Evolutionary conservation across 139 green algal species (phyloP), one percentile per base, ranked within the genome.

Genomic region (Chlorella sp.): DNA sequence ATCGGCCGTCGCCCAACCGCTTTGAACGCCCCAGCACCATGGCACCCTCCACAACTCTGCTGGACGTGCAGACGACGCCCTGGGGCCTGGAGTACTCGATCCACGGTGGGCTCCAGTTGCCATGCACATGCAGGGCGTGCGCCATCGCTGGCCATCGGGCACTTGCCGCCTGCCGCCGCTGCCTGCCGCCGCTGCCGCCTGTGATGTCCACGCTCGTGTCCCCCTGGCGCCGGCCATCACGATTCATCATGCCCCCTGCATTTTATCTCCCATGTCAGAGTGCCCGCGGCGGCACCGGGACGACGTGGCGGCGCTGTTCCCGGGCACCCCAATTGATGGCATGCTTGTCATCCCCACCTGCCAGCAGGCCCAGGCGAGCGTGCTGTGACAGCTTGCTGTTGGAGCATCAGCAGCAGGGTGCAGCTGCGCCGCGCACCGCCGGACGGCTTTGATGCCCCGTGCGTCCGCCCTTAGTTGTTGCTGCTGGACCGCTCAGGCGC

Each of bases 281-380:
- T 90, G 86, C 30, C 92, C 91, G 25, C 85, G 87, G 44, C 70
- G 73, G 41, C 89, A 94, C 70, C 63, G 62, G 34, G 65, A 91
- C 15, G 86, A 94, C n/a, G 82, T 95, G 38, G 81, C 71, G 4
- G 82, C 90, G n/a, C 75, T 94, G 38, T 95, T 95, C 62, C 88
- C 90, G 0, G 75, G 78, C 30, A 60, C 88, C 0, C 63, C 89
- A 1, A 18, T 88, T 4, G 73, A 88, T 28, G 88, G 92, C 74
- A 90, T 95, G 78, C 81, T 84, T 1, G 64, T 88, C 18, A 89
- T 98, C 3, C 94, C 95, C 0, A 98, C 95, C 12, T 98, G 94
- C 83, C 96, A 98, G 89, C 88, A 92, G 6, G 89, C 94, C 13
- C 74, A 83, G 63, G 51, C 15, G 44, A 55, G 44, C 7, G 13